phyloP scores from a whole-genome alignment of 176 grass and related monocot species.

The Puya raimondii region DNA sequence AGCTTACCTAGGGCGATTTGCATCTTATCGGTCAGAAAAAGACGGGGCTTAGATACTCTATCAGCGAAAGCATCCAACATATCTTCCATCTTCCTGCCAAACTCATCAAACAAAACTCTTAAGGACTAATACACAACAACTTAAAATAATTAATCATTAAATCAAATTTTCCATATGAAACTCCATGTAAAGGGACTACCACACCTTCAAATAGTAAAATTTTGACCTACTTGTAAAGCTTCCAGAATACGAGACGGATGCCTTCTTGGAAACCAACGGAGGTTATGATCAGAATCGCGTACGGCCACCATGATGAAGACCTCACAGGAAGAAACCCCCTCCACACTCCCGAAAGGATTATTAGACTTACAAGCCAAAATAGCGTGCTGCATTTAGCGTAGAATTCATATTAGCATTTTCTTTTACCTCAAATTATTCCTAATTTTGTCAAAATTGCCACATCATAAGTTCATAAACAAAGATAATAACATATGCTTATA shows the following conservation, averaged over 20 bases:
- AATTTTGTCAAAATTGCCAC: neutral
- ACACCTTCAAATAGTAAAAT: conserved; percentile 1
- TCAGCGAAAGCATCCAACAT: conserved; percentile 88
- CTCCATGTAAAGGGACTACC: neutral
- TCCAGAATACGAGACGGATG: conserved; percentile 73
- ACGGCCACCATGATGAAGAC: conserved; percentile 53
- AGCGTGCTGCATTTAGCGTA: conserved; percentile 41
- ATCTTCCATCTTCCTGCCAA: conserved; percentile 78
- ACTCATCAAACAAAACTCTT: conserved; percentile 18
- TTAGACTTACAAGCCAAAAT: conserved; percentile 93
- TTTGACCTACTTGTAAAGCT: conserved; percentile 79
- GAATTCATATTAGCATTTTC: conserved; percentile 8
- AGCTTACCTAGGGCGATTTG: conserved; percentile 65
- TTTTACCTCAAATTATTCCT: conserved; percentile 3
- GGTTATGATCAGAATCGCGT: conserved; percentile 62
- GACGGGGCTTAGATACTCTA: conserved; percentile 70
- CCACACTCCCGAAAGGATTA: conserved; percentile 78
- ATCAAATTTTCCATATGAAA: neutral
- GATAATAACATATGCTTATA: too few relatives aligned
- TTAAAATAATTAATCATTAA: neutral
- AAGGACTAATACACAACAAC: neutral
- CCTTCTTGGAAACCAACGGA: conserved; percentile 85
- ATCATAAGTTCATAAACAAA: too few relatives aligned
- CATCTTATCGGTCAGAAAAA: conserved; percentile 86
- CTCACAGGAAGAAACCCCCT: conserved; percentile 76